These are phyloP conservation scores for Earliella scabrosa DNA, from an alignment of 1,284 basidiomycete species.

Conservation along the genomic window DNA sequence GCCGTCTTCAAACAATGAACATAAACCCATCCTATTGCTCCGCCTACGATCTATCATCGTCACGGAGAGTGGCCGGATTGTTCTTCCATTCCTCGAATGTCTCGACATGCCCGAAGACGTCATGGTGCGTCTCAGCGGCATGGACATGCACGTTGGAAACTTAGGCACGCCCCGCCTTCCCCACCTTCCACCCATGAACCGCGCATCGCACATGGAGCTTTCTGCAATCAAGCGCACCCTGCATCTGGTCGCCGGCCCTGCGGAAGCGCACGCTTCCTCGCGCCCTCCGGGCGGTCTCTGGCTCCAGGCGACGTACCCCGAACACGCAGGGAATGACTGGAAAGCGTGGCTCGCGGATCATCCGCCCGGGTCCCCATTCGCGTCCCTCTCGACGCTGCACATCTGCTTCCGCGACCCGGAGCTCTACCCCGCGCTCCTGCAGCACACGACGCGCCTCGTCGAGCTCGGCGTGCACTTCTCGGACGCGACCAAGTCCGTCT, in stretches of 20 bases:
- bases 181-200: not conserved
- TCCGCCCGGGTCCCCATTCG: not conserved
- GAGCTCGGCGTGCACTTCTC: not conserved
- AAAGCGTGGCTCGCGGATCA: not conserved
- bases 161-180: not conserved
- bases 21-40: not conserved
- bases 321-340: not conserved
- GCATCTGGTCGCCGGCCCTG: not conserved
- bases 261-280: not conserved
- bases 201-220: not conserved
- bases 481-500: not conserved
- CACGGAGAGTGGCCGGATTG: not conserved
- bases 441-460: not conserved
- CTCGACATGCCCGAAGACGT: not conserved
- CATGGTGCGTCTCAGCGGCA: not conserved
- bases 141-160: not conserved
- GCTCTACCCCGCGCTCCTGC: not conserved
- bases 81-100: not conserved
- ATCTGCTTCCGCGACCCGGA: not conserved
- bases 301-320: not conserved
- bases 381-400: not conserved
- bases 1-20: not conserved
- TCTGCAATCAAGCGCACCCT: not conserved
- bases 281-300: not conserved
- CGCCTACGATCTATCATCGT: not conserved